Evolutionary conservation across 2,329 filamentous ascomycete species (phyloP), one percentile per base, ranked within the genome.

Genomic region (Phialophora tarda): DNA sequence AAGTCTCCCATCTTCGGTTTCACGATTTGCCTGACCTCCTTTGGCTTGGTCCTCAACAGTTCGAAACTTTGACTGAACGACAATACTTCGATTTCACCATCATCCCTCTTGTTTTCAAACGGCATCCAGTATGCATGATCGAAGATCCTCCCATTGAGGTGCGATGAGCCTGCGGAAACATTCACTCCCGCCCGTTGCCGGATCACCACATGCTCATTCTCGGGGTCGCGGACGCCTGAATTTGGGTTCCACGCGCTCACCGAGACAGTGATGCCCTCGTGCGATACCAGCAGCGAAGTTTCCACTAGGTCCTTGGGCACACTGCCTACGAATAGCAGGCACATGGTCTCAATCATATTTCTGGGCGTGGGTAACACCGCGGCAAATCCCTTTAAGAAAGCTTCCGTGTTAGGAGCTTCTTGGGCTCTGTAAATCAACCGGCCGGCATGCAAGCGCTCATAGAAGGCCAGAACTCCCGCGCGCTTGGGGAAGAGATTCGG

Each of bases 11-110:
- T 44, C 44, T 34, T 64, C 44, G 57, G 44, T 60, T 51, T 47
- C 10, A 64, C 56, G 59, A 60, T 60, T 48, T 59, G 55, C 41
- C 38, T 32, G 17, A 64, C 41, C n/a, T 64, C 62, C 56, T 41
- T 51, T 6, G 62, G 56, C 23, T 47, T 32, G 17, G 56, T 64
- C 41, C 62, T 51, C 47, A 64, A 44, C 55, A 64, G 14, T 47
- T 64, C 62, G 8, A 64, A 41, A 32, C 55, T 55, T 23, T 64
- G 55, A 23, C 17, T 48, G 32, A 59, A 59, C 23, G 56, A 54
- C 44, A 55, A 24, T 5, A n/a, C 8, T 44, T 34, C 14, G 55
- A 2, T 14, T 28, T 38, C 8, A 4, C 8, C 30, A 30, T 54
- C 44, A 28, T 12, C 24, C 7, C 24, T 26, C 24, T 17, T 30